phyloP scores from a whole-genome alignment of 1,284 basidiomycete genomes.

The Xerocomus amazonicus region DNA sequence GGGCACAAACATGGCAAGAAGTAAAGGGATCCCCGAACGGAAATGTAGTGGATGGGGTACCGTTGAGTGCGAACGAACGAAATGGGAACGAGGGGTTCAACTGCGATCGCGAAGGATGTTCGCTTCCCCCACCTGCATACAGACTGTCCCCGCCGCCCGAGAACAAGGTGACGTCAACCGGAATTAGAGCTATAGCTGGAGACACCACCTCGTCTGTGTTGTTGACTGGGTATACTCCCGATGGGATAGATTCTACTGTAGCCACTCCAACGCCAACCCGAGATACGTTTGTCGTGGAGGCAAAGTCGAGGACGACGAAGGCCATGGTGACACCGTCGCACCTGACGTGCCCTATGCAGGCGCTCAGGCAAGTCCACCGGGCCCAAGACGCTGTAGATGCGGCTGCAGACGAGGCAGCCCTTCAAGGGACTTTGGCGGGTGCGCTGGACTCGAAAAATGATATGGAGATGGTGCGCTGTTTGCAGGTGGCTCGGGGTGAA shows the following conservation, averaged over 20 bases:
- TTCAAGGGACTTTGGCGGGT: constrained; percentile 54
- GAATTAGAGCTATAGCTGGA: background rate
- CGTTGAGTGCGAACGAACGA: constrained; percentile 2
- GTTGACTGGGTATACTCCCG: background rate
- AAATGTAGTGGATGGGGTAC: constrained; percentile 24
- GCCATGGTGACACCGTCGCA: background rate
- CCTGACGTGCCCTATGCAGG: constrained; percentile 18
- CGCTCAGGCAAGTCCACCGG: constrained; percentile 37
- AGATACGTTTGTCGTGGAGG: constrained; percentile 7
- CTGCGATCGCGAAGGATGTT: background rate
- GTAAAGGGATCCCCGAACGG: background rate
- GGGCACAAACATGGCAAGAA: constrained; percentile 1
- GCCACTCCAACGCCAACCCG: constrained; percentile 14
- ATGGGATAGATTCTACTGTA: background rate
- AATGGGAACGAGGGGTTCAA: background rate
- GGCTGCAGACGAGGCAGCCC: constrained; percentile 51
- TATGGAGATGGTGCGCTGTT: constrained; percentile 56
- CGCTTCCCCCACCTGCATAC: constrained; percentile 10
- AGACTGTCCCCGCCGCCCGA: background rate
- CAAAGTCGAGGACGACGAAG: background rate
- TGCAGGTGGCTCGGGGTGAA: constrained; percentile 63
- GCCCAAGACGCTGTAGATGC: constrained; percentile 55
- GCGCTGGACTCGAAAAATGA: constrained; percentile 60
- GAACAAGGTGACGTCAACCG: background rate
- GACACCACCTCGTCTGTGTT: background rate